Conservation (phyloP, 75 land plant genomes). For the Selaginella tamariscina region DNA sequence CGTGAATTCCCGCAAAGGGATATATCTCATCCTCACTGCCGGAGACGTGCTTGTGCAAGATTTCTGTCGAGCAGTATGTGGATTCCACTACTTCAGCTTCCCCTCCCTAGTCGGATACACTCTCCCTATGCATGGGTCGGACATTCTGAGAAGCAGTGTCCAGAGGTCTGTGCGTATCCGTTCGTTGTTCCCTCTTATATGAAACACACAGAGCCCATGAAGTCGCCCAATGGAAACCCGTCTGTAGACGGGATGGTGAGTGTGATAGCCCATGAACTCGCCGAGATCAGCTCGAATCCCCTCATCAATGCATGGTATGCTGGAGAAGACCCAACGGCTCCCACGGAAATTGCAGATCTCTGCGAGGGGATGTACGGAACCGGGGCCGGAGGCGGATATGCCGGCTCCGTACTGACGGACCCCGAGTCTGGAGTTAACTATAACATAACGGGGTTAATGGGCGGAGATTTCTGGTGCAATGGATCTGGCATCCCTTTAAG, state of each 20-base stretch:
- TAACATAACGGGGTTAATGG: no score
- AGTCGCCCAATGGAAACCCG: slow-evolving; percentile 16
- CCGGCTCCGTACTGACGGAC: slow-evolving; percentile 49
- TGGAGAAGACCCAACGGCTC: slow-evolving; percentile 69
- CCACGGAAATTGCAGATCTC: slow-evolving; percentile 74
- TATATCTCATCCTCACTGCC: slow-evolving; percentile 63
- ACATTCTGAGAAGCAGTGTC: slow-evolving; percentile 48
- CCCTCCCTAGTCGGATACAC: slow-evolving; percentile 65
- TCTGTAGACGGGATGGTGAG: slow-evolving; percentile 68
- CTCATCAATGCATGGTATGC: slow-evolving; percentile 83
- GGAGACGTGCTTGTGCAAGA: slow-evolving; percentile 54
- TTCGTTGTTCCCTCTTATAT: slow-evolving; percentile 40
- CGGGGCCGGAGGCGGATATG: slow-evolving; percentile 68
- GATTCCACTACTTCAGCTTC: slow-evolving; percentile 80
- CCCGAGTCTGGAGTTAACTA: no score
- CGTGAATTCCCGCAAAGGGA: slow-evolving; percentile 35
- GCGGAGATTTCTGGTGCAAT: no score
- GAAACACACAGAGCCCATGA: slow-evolving; percentile 24
- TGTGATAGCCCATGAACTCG: slow-evolving; percentile 76
- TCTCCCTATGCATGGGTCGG: slow-evolving; percentile 85
- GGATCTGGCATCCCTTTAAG: no score
- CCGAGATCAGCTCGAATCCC: slow-evolving; percentile 65
- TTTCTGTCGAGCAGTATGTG: slow-evolving; percentile 61
- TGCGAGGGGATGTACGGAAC: slow-evolving; percentile 74
- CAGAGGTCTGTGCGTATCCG: slow-evolving; percentile 71